These are phyloP conservation scores for Bipolaris cookei DNA, from an alignment of 2,329 filamentous ascomycete genomes.

Conservation along the genomic window DNA sequence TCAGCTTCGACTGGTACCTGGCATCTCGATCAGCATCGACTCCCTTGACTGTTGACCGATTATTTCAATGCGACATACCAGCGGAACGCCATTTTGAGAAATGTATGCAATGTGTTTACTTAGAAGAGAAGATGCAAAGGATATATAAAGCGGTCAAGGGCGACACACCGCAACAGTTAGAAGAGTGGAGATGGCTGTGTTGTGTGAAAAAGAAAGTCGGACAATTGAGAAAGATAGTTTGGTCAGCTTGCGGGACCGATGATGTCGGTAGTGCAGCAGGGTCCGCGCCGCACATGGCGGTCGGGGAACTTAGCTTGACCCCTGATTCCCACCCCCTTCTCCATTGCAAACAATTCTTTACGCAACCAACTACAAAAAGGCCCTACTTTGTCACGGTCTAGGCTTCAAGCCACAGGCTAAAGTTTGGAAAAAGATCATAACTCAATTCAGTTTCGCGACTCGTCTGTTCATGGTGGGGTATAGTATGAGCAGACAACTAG, in stretches of 20 bases:
- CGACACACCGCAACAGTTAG: conserved; percentile 1
- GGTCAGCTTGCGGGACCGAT: conserved; percentile 19
- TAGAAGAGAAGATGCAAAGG: neutral
- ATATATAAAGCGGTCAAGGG: neutral
- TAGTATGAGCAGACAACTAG: conserved; percentile 23
- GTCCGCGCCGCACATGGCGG: conserved; percentile 18
- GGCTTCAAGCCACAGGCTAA: neutral
- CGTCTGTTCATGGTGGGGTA: conserved; percentile 30
- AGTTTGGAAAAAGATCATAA: conserved; percentile 7
- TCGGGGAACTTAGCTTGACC: conserved; percentile 18
- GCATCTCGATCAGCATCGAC: conserved; percentile 4
- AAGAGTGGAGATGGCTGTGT: conserved; percentile 13
- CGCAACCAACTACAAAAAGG: neutral
- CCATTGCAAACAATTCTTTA: conserved; percentile 6
- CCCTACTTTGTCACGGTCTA: neutral
- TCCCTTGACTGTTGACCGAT: neutral
- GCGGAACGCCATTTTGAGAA: conserved; percentile 20
- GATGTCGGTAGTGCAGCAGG: conserved; percentile 20
- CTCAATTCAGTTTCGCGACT: conserved; percentile 22
- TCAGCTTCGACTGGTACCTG: conserved; percentile 88
- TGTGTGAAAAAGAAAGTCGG: conserved; percentile 12
- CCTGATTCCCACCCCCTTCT: conserved; percentile 11
- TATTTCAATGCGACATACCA: conserved; percentile 4
- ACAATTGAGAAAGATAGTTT: conserved; percentile 10
- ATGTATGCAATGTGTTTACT: neutral